These are phyloP conservation scores for Kazachstania sp. DNA, from an alignment of 1,139 yeast species.

Conservation along the genomic window DNA sequence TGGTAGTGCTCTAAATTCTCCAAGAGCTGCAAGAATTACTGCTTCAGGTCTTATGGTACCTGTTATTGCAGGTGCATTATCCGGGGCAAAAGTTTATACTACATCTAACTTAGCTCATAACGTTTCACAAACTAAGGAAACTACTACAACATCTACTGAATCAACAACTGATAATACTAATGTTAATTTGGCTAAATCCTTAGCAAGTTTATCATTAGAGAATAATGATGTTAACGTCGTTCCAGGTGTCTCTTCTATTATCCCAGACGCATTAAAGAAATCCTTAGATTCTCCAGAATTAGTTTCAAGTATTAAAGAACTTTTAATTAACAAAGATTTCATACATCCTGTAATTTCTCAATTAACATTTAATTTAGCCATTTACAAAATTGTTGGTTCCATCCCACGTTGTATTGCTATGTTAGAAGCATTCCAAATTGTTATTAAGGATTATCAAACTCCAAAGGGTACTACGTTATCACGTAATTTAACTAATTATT, in stretches of 20 bases:
- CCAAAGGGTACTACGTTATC: slow-evolving; percentile 81
- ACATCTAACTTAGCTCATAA: slow-evolving; percentile 14
- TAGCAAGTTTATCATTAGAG: slow-evolving; percentile 25
- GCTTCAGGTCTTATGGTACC: slow-evolving; percentile 31
- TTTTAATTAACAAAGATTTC: slow-evolving; percentile 36
- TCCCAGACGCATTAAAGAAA: slow-evolving; percentile 24
- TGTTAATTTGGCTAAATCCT: slow-evolving; percentile 21
- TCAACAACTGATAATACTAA: slow-evolving; percentile 9
- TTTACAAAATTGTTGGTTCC: slow-evolving; percentile 84
- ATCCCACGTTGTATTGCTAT: slow-evolving; percentile 76
- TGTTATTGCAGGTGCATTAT: slow-evolving; percentile 20
- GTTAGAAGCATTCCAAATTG: slow-evolving; percentile 76
- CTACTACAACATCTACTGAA: slow-evolving; percentile 4
- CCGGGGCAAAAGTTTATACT: slow-evolving; percentile 19
- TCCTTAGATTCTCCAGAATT: slow-evolving; percentile 22
- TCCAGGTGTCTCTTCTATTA: slow-evolving; percentile 29
- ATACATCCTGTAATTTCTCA: slow-evolving; percentile 84
- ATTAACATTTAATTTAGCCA: slow-evolving; percentile 71
- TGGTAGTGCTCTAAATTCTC: slow-evolving; percentile 30
- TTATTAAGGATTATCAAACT: slow-evolving; percentile 71
- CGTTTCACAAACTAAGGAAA: background rate
- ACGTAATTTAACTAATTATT: slow-evolving; percentile 79
- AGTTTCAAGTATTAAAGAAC: slow-evolving; percentile 27
- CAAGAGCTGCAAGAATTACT: slow-evolving; percentile 29
- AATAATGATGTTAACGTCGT: slow-evolving; percentile 22